Evolutionary conservation across 2,329 filamentous ascomycete species (phyloP).

Genomic region (Ceratocystis diversiconidia): DNA sequence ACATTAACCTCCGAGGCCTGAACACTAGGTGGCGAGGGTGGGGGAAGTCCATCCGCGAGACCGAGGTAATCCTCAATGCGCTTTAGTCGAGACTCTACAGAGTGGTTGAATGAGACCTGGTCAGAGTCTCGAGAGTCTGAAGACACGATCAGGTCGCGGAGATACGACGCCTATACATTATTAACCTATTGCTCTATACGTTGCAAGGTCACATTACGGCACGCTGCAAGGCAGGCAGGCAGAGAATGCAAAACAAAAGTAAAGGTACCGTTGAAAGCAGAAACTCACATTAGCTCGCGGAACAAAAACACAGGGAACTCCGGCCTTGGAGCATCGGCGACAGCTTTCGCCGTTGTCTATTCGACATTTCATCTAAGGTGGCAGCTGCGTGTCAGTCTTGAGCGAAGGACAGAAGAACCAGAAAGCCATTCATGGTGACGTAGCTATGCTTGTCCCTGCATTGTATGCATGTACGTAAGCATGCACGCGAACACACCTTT

Average conservation of each 20-base stretch:
- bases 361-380: conserved; percentile 27
- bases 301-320: conserved; percentile 29
- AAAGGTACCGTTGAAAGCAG: conserved; percentile 5
- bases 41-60: conserved; percentile 18
- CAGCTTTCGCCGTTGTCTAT: conserved; percentile 26
- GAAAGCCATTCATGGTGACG: neutral
- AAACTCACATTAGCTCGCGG: conserved; percentile 28
- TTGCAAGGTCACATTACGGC: too few relatives aligned
- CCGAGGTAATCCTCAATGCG: conserved; percentile 23
- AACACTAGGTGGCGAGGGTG: conserved; percentile 17
- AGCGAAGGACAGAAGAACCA: conserved; percentile 21
- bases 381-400: conserved; percentile 20
- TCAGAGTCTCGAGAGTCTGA: conserved; percentile 18
- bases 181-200: neutral
- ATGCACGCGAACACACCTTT: conserved; percentile 1
- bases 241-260: neutral
- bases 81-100: conserved; percentile 20
- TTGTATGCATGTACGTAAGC: too few relatives aligned
- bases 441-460: neutral
- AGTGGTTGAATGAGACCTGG: conserved; percentile 17
- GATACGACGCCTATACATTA: conserved; percentile 16
- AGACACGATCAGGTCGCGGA: conserved; percentile 16
- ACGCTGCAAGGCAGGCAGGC: too few relatives aligned
- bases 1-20: neutral
- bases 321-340: conserved; percentile 25